phyloP scores from a whole-genome alignment of 169 alveolate species.

The Theileria parva region DNA sequence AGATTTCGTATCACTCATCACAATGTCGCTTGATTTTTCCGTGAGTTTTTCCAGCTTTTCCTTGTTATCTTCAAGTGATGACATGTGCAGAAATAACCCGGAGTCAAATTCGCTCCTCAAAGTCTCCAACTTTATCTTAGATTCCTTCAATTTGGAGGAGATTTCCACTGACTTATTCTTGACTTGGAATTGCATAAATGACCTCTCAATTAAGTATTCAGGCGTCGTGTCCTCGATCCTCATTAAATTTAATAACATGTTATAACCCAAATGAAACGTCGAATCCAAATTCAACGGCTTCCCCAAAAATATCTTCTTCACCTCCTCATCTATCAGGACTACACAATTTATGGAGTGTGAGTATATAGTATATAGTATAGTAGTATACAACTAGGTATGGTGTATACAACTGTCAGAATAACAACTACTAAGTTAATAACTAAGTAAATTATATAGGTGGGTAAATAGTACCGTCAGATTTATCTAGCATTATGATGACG shows the following conservation, averaged over 20 bases:
- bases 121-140: conserved; percentile 42
- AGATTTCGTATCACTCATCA: conserved; percentile 46
- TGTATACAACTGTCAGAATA: no score
- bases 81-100: conserved; percentile 21
- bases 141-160: conserved; percentile 7
- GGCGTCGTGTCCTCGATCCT: conserved; percentile 94
- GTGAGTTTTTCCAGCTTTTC: conserved; percentile 55
- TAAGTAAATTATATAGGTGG: no score
- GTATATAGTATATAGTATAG: no score
- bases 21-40: conserved; percentile 71
- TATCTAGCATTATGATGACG: conserved; percentile 93
- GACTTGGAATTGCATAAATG: conserved; percentile 94
- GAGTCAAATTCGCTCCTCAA: conserved; percentile 65
- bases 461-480: conserved; percentile 24
- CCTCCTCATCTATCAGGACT: conserved; percentile 90
- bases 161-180: conserved; percentile 74
- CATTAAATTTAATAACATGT: conserved; percentile 95
- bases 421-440: no score
- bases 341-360: not conserved
- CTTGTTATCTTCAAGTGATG: not conserved
- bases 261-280: conserved; percentile 92
- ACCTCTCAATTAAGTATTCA: conserved; percentile 92
- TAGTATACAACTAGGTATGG: no score
- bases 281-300: conserved; percentile 90
- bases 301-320: conserved; percentile 90